Evolutionary conservation across 2,329 filamentous ascomycete genomes (phyloP), one percentile per base, ranked within the genome.

Genomic region (Polychaeton citri): DNA sequence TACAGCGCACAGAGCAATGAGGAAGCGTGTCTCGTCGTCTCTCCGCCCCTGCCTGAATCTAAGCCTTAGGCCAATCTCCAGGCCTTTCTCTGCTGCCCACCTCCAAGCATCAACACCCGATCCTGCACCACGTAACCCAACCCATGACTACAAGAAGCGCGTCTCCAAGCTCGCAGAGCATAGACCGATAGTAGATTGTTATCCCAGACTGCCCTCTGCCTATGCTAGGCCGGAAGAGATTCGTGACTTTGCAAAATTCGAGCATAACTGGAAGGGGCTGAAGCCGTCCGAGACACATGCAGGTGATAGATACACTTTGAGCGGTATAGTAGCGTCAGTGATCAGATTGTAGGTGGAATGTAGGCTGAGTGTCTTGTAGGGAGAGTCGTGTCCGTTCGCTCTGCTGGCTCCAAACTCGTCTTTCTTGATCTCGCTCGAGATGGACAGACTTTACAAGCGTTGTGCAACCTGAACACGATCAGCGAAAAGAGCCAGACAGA

Each of bases 341-440:
- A 26, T 26, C 21, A 26, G 8, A 8, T 8, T 13, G 13, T 13
- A 26, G 8, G 21, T 26, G 13, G 13, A 26, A 8, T 26, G 12
- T 19, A 32, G 30, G 13, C 18, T 32, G 17, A 32, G 13, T 19
- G 17, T 21, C 35, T 40, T 18, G 21, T 39, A 78, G 84, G 86
- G 59, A 84, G 85, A 54, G 69, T 94, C 43, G 68, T 71, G 50
- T 76, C 77, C 32, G 72, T 81, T 53, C 81, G 84, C 43, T 66
- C 73, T 33, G 71, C 76, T 37, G 79, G 87, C 46, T 78, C 74
- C 48, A 84, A 81, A 60, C 75, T 98, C 48, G 67, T 85, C 43
- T 98, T 98, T 58, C 58, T 95, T 46, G 81, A 90, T 59, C 63
- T 96, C 34, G 67, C 76, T 46, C 76, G 85, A 55, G 76, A 84